phyloP scores from a whole-genome alignment of 1,284 basidiomycete genomes.

The Ceraceosorus guamensis region DNA sequence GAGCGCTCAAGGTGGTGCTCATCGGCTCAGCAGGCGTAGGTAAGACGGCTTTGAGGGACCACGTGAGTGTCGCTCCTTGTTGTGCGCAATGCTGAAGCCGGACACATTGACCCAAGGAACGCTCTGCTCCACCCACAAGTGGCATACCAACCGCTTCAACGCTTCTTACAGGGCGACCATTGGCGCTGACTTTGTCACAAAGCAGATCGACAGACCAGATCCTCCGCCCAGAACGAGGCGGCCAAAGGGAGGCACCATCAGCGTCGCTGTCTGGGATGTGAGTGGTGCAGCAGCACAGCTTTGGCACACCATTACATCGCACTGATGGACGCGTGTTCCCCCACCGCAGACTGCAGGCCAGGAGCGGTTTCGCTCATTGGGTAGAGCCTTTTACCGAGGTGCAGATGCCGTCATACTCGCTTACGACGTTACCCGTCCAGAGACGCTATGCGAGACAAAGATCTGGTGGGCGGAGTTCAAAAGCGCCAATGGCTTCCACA shows the following conservation, averaged over 20 bases:
- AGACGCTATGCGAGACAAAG: slow-evolving; percentile 11
- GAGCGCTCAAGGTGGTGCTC: slow-evolving; percentile 32
- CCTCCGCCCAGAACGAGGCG: slow-evolving; percentile 10
- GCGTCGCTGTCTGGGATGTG: slow-evolving; percentile 26
- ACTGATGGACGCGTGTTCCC: neutral
- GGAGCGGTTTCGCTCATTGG: slow-evolving; percentile 41
- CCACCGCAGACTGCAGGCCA: slow-evolving; percentile 28
- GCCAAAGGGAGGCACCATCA: slow-evolving; percentile 16
- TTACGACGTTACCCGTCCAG: slow-evolving; percentile 18
- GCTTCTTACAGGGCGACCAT: slow-evolving; percentile 34
- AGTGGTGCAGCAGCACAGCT: neutral
- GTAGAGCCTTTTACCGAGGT: slow-evolving; percentile 38
- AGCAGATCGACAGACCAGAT: slow-evolving; percentile 13
- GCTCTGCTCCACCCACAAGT: slow-evolving; percentile 10
- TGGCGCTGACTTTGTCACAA: slow-evolving; percentile 40
- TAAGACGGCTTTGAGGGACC: slow-evolving; percentile 28
- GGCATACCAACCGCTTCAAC: slow-evolving; percentile 22
- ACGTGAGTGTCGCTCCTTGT: neutral
- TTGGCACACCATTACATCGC: neutral
- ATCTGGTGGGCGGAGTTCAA: slow-evolving; percentile 29
- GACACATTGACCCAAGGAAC: too few species aligned
- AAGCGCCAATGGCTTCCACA: neutral
- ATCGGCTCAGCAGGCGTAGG: slow-evolving; percentile 33
- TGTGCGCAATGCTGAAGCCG: neutral
- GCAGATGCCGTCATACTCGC: slow-evolving; percentile 37